A percentile compares a stretch with the other conserved stretches of the same genome.
phyloP scores from a whole-genome alignment of 345 rosid genomes.

The Draba incana region DNA sequence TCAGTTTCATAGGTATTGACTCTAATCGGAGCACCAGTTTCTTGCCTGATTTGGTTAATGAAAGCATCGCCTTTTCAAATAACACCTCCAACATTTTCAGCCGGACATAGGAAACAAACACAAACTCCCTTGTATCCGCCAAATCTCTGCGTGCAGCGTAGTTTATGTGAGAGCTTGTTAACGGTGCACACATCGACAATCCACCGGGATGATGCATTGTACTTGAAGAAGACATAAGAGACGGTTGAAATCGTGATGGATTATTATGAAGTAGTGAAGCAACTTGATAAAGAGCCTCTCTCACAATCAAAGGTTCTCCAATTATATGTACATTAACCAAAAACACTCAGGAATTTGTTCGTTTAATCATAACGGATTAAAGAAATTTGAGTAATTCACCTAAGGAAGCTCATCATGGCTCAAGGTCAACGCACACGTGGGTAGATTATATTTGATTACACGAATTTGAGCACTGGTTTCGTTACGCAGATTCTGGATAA shows the following conservation, averaged over 20 bases:
- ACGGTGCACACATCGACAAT: constrained; percentile 52
- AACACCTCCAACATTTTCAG: constrained; percentile 66
- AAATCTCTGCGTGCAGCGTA: constrained; percentile 53
- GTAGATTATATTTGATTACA: constrained; percentile 64
- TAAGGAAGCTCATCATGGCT: constrained; percentile 73
- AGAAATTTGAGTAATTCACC: constrained; percentile 45
- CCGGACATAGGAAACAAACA: constrained; percentile 66
- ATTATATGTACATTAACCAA: constrained; percentile 49
- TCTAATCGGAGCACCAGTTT: constrained; percentile 70
- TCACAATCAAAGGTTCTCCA: constrained; percentile 62
- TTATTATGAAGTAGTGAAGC: constrained; percentile 73
- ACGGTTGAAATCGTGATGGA: constrained; percentile 71
- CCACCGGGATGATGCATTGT: constrained; percentile 49
- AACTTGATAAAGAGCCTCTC: constrained; percentile 64
- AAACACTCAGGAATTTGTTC: constrained; percentile 20
- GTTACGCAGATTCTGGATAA: constrained; percentile 63
- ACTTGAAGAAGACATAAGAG: constrained; percentile 56
- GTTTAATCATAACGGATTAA: neutral
- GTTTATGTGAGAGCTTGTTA: constrained; percentile 57
- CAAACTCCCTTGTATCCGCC: constrained; percentile 64
- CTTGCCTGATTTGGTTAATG: constrained; percentile 73
- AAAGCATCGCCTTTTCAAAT: constrained; percentile 75
- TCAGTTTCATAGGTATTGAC: constrained; percentile 63
- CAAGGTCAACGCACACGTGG: constrained; percentile 55
- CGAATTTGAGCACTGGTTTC: constrained; percentile 71